Base-by-base conservation (phyloP, 2,329 filamentous ascomycete species). In the Fusarium clavum region DNA sequence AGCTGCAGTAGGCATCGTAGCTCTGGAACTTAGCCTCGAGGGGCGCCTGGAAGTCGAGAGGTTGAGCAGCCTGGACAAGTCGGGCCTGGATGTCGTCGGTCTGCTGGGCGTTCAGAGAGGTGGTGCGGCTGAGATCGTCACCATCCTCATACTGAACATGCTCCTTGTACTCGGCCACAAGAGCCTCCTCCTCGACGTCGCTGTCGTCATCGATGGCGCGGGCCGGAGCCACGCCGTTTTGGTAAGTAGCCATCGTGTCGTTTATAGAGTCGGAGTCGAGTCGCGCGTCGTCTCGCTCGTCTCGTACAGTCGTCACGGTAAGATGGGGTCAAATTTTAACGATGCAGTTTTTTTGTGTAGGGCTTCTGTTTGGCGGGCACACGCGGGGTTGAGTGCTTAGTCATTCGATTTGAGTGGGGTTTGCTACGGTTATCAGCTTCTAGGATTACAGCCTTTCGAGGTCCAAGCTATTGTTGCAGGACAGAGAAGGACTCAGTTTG, bases 1-100 rank as follows among this genome's bases (percentile, higher is more conserved):
- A 86, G 83, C 93, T 97, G 91, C 96, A 99, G 88, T 99, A 99
- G 81, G 94, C 93, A 85, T 99, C 96, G 87, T 99, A 99, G 85
- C 94, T 98, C 82, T 94, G 91, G 85, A 98, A 98, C 85, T 98
- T 98, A 81, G 93, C 93, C 83, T 98, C 96, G 60, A 99, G 88
- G 34, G 94, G 93, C 49, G 96, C 96, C 79, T 96, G 94, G 83
- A 97, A 98, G 81, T 99, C 96, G 73, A 99, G 87, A 54, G 96
- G 96, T 78, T 96, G 95, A 71, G 96, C 96, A 64, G 96, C 96
- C 73, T 94, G 94, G 72, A 91, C 91, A 70, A 99, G 88, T 81
- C 96, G 92, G 70, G 93, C 92, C 84, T 98, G 94, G 77, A 99
- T 93, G 79, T 98, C 96, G 82, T 97, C 94, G 79, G 90, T 87